phyloP scores from a whole-genome alignment of 2,329 filamentous ascomycete genomes.

The Metarhizium robertsii region DNA sequence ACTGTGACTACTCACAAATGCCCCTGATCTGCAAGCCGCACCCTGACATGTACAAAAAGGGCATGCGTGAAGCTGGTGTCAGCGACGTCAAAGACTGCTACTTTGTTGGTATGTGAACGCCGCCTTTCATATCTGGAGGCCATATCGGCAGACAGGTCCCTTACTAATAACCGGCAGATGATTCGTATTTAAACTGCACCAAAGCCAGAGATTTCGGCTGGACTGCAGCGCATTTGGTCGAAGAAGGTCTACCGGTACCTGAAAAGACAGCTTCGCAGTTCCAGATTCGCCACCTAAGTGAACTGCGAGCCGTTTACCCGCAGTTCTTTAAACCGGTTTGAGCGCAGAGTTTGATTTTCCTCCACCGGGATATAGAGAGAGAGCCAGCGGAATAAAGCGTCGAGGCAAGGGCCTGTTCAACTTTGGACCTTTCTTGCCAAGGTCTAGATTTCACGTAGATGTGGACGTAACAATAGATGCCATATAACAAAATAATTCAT shows the following conservation, averaged over 20 bases:
- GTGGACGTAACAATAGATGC: background rate
- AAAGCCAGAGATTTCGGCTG: conserved; percentile 74
- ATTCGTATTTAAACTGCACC: conserved; percentile 74
- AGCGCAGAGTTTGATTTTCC: conserved; percentile 11
- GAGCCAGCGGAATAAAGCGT: background rate
- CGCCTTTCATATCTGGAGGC: background rate
- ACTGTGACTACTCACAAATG: conserved; percentile 71
- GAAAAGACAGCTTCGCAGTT: conserved; percentile 57
- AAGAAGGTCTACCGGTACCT: conserved; percentile 60
- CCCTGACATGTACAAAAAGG: conserved; percentile 74
- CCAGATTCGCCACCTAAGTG: conserved; percentile 65
- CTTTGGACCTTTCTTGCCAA: background rate
- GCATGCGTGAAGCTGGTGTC: conserved; percentile 74
- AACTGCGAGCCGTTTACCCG: conserved; percentile 69
- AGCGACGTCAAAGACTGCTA: conserved; percentile 65
- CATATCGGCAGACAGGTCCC: background rate
- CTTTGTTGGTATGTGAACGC: conserved; percentile 67
- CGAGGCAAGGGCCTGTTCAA: background rate
- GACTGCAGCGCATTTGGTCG: conserved; percentile 78
- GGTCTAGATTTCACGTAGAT: background rate
- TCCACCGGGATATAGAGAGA: background rate
- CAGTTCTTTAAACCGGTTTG: conserved; percentile 65
- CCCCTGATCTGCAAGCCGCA: conserved; percentile 83
- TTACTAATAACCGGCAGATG: conserved; percentile 46
- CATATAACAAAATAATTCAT: background rate